Evolutionary conservation across 768 basidiomycete genomes (phyloP), one percentile per base, ranked within the genome.

Genomic region (Lactifluus hygrophoroides): DNA sequence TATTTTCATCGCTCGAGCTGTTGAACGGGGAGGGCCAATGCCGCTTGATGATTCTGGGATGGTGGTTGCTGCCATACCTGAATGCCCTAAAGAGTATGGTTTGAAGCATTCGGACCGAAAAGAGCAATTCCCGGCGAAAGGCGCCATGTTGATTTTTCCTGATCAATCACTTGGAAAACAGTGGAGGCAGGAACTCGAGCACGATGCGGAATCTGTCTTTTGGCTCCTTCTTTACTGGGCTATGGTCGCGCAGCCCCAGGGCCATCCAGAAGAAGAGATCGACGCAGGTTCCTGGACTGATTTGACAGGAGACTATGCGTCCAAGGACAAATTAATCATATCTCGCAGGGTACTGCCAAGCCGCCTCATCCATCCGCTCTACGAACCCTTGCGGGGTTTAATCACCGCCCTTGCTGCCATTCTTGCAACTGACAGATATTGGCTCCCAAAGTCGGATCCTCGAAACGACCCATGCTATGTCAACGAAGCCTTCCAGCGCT

Each of bases 221-320:
- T 54, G 52, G 52, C 51, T 53, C n/a, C 28, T 53, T 21, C 37
- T 51, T 5, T 51, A 51, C 50, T 51, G 50, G 50, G 50, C 50
- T 51, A 27, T 51, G 37, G 37, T 28, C 13, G 51, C 28, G 38
- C 51, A 54, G 32, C 52, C 52, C 34, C 3, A 54, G 28, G 30
- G 21, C 7, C 3, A 1, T 51, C 37, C 3, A 42, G 38, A 3
- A 10, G 38, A 42, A 25, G 5, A 13, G 23, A 45, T 54, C 19
- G 4, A 54, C 16, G 0, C 21, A 0, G 0, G 0, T 16, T 10
- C 21, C 30, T 54, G 53, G 53, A 0, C 21, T 1, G 0, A 2
- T 8, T 17, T 54, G 51, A 11, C 30, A 19, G 28, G 28, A 51
- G 5, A 42, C 25, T 13, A 10, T 38, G 8, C 32, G 7, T 3